Evolutionary conservation across 1,284 basidiomycete species (phyloP), one percentile per base, ranked within the genome.

Genomic region (Leccinum pseudoinsigne): DNA sequence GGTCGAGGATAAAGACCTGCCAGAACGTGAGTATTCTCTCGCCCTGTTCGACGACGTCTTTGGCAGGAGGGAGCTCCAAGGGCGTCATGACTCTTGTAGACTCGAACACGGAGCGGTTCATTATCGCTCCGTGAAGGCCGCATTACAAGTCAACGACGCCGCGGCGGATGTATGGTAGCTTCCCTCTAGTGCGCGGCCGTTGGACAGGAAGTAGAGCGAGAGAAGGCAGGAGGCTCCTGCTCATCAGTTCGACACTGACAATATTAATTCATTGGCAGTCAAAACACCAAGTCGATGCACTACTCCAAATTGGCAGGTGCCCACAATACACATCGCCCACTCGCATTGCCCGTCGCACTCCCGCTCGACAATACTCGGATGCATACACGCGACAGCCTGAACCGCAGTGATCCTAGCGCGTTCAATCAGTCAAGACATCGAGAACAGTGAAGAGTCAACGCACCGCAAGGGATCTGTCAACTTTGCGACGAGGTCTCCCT

Each of bases 371-470:
- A 91, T 77, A 62, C 73, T 86, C 0, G 92, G 91, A 73, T 93
- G 92, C n/a, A 89, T 91, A 69, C 87, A 89, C 10, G 91, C 91
- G n/a, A 93, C 91, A 21, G 91, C 90, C 76, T 93, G 92, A 2
- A 88, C 87, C 0, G 91, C 91, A 23, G 88, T 84, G 62, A 93
- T 87, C 67, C 89, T 92, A 64, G 57, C 59, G 18, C 47, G 54
- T n/a, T 31, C 6, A 60, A 59, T 59, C 11, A 26, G 4, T 38
- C 16, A 57, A 18, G 36, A 45, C 9, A 58, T 56, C 26, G 36
- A 56, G 14, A 62, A 23, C 31, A 9, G 57, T 5, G 31, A 42
- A 21, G 14, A 1, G 18, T 40, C n/a, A 72, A 72, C 81, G 58
- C 74, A 89, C 89, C 80, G 79, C 36, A 75, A 68, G 56, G 74